Base-by-base conservation (phyloP, 768 basidiomycete genomes). In the Serendipita indica region DNA sequence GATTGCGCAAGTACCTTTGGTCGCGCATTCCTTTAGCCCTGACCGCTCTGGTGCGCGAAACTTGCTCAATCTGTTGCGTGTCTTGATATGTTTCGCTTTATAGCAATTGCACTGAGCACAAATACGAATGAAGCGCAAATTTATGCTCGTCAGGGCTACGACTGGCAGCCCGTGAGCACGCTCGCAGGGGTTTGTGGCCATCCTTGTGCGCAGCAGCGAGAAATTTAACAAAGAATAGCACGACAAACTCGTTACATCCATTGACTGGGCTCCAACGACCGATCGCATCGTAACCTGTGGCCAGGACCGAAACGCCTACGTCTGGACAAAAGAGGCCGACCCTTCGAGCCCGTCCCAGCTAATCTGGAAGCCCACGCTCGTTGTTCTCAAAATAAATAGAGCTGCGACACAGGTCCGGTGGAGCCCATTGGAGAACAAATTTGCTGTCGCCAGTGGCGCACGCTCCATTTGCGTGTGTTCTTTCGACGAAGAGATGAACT, bases 301-400 rank as follows among this genome's bases (percentile, higher is more conserved):
- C n/a, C 94, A 99, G 69, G 96, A 99, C 69, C 77, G 96, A 58
- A 99, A 99, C 68, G 94, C 96, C 34, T 99, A 99, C 67, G 96
- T 99, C 32, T 99, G 96, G 96, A 84, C 89, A 58, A 83, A 86
- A 67, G 79, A 79, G 6, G 75, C 79, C 28, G 86, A 92, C 64
- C 75, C 82, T 1, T 74, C 77, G 60, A 86, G 87, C 0, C 49
- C 49, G 10, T 89, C 89, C 3, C 77, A 74, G 43, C 68, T 77
- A 57, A 66, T 79, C 58, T 99, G 96, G 96, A 92, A 93, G 72
- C 96, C 96, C 2, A 94, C 92, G 1, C 77, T 99, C n/a, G 96
- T 98, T 20, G 70, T 98, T 60, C 78, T 99, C 58, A 79, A 93
- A 60, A 85, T 99, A 75, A 98, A 97, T 71, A 77, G 96, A 39